phyloP scores from a whole-genome alignment of 306 rosid genomes.

The Elaeagnus macrophylla region DNA sequence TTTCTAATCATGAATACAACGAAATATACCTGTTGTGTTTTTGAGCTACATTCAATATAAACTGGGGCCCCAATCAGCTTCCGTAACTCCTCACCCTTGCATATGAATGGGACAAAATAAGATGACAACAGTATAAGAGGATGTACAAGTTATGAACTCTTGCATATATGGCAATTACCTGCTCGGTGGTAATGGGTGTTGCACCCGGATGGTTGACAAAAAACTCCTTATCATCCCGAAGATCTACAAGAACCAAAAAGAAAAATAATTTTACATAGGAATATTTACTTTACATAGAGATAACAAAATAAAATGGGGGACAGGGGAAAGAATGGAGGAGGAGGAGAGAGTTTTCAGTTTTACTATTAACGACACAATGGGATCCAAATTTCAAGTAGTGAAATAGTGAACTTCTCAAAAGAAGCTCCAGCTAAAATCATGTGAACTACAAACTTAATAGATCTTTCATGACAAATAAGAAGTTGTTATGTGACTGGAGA shows the following conservation, averaged over 20 bases:
- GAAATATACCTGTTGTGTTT: constrained; percentile 75
- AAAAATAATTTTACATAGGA: not conserved
- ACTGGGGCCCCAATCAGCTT: constrained; percentile 77
- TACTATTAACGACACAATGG: too few species aligned
- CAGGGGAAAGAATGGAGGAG: too few species aligned
- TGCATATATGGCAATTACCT: constrained; percentile 37
- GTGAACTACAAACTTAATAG: too few species aligned
- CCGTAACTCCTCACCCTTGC: constrained; percentile 82
- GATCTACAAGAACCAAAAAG: constrained; percentile 45
- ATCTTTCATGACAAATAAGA: too few species aligned
- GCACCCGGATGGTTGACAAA: constrained; percentile 80
- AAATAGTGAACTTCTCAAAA: too few species aligned
- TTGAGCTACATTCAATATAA: constrained; percentile 92
- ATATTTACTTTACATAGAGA: too few species aligned
- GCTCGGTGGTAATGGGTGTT: constrained; percentile 79
- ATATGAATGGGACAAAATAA: constrained; percentile 2
- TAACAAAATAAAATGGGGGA: too few species aligned
- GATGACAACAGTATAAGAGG: not conserved
- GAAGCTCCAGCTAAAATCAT: too few species aligned
- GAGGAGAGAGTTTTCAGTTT: too few species aligned
- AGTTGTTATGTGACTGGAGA: too few species aligned
- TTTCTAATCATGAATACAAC: constrained; percentile 15
- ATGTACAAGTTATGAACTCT: constrained; percentile 6
- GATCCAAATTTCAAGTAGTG: too few species aligned
- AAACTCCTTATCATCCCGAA: constrained; percentile 83